Evolutionary conservation across 2,329 filamentous ascomycete genomes (phyloP), one percentile per base, ranked within the genome.

Genomic region (Penicillium sp.): DNA sequence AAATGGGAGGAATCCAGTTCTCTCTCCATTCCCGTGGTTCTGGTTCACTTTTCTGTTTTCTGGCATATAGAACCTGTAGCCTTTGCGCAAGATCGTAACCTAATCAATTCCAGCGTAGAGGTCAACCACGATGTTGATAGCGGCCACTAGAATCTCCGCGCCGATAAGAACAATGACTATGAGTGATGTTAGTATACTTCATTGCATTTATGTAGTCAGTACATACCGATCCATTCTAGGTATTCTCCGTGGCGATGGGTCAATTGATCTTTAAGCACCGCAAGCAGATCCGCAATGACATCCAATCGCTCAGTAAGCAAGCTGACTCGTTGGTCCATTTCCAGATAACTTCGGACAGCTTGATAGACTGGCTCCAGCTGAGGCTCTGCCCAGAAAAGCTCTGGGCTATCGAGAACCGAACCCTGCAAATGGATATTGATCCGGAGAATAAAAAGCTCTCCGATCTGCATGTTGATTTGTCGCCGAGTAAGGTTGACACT

Each of bases 391-490:
- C 94, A 99, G 83, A 99, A 97, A 37, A 99, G 83, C 76, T 99
- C 94, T 0, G 94, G 94, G 9, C 92, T 96, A 73, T 99, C 94
- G 34, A 99, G 87, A 5, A 99, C 92, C 26, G 91, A 96, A 29
- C 94, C 94, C 73, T 97, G 96, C 47, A 99, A 83, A 76, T 99
- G 95, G 68, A 99, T 97, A 73, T 94, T 97, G 78, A 99, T 97
- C 56, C 94, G 87, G 28, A 99, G 80, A 69, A 99, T 97, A 75
- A 99, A 99, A 50, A 99, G 85, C 77, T 99, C 92, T 71, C 94
- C 94, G 57, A 99, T 97, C 76, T 97, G 92, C 92, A 97, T 97
- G 80, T 97, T 97, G 80, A 99, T 97, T 72, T 97, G 87, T 55
- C 87, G 86, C 39, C 93, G 87, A 54, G 87, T 91, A 54, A 99